phyloP scores from a whole-genome alignment of 2,329 filamentous ascomycete genomes.

The Aspergillus texensis region DNA sequence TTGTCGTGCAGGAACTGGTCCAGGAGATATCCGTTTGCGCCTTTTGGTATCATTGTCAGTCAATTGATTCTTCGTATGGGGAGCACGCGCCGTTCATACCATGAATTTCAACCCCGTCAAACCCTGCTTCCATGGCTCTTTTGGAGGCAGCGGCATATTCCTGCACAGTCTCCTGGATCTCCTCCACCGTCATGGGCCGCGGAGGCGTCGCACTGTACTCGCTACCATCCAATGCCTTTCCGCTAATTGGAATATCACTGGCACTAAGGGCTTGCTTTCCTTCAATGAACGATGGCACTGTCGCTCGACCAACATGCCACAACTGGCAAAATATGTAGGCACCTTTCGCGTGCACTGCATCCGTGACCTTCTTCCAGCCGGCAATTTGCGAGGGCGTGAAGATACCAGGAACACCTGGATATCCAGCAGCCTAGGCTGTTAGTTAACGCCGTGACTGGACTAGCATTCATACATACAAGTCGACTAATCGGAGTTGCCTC shows the following conservation, averaged over 20 bases:
- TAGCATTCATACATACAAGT: conserved; percentile 15
- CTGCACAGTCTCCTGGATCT: conserved; percentile 42
- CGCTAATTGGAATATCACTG: neutral
- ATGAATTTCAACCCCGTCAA: conserved; percentile 53
- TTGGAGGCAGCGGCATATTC: conserved; percentile 48
- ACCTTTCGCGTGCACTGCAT: conserved; percentile 36
- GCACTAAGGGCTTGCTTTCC: neutral
- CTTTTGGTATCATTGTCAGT: neutral
- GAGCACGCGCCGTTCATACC: conserved; percentile 19
- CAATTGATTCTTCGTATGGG: neutral
- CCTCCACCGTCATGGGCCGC: conserved; percentile 36
- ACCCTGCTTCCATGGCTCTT: conserved; percentile 51
- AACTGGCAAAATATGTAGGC: conserved; percentile 38
- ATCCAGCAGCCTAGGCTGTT: conserved; percentile 28
- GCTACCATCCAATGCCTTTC: neutral
- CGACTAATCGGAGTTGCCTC: conserved; percentile 38
- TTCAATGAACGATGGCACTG: neutral
- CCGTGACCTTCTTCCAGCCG: conserved; percentile 36
- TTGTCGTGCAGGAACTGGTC: conserved; percentile 65
- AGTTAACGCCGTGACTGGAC: neutral
- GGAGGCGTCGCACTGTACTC: neutral
- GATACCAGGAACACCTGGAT: conserved; percentile 34
- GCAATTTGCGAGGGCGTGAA: conserved; percentile 34
- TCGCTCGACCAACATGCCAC: conserved; percentile 42
- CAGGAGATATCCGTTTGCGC: conserved; percentile 65